These are phyloP conservation scores for Colletotrichum navitas DNA, from an alignment of 2,329 filamentous ascomycete species.

Conservation along the genomic window DNA sequence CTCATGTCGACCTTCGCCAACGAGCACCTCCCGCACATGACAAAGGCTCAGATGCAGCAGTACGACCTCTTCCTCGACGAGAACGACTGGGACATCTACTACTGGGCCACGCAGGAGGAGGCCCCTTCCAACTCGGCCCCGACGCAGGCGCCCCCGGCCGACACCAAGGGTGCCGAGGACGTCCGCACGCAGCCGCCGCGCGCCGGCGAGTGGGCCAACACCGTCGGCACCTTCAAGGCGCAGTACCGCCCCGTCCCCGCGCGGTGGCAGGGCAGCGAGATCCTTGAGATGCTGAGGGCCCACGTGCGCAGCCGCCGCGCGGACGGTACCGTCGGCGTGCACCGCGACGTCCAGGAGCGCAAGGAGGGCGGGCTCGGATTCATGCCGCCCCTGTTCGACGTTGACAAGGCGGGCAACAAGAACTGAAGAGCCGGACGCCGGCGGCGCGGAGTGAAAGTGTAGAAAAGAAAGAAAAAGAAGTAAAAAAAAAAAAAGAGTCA, in stretches of 20 bases:
- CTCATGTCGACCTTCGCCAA: slow-evolving; percentile 96
- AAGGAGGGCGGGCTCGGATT: slow-evolving; percentile 65
- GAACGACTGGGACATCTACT: slow-evolving; percentile 99
- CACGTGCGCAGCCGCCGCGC: slow-evolving; percentile 78
- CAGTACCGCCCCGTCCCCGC: slow-evolving; percentile 90
- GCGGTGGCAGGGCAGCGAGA: slow-evolving; percentile 87
- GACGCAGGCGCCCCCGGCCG: slow-evolving; percentile 24
- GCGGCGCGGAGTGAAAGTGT: not conserved
- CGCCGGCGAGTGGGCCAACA: slow-evolving; percentile 93
- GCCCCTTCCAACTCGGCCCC: slow-evolving; percentile 60
- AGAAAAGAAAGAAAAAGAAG: no score
- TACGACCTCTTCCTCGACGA: slow-evolving; percentile 97
- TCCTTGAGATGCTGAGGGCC: slow-evolving; percentile 79
- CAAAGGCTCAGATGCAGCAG: slow-evolving; percentile 77
- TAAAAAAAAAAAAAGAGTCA: not conserved
- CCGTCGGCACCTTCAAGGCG: slow-evolving; percentile 92
- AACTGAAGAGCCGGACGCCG: slow-evolving; percentile 7
- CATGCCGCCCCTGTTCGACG: slow-evolving; percentile 62
- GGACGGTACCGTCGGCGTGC: slow-evolving; percentile 52
- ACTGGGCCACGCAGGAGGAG: slow-evolving; percentile 94
- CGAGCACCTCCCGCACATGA: slow-evolving; percentile 81
- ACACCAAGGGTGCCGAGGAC: slow-evolving; percentile 40
- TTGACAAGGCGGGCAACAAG: slow-evolving; percentile 30
- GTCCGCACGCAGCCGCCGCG: slow-evolving; percentile 51
- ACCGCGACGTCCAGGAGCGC: slow-evolving; percentile 43